phyloP scores from a whole-genome alignment of 2,329 filamentous ascomycete genomes.

The Pseudophaeomoniella oleicola region DNA sequence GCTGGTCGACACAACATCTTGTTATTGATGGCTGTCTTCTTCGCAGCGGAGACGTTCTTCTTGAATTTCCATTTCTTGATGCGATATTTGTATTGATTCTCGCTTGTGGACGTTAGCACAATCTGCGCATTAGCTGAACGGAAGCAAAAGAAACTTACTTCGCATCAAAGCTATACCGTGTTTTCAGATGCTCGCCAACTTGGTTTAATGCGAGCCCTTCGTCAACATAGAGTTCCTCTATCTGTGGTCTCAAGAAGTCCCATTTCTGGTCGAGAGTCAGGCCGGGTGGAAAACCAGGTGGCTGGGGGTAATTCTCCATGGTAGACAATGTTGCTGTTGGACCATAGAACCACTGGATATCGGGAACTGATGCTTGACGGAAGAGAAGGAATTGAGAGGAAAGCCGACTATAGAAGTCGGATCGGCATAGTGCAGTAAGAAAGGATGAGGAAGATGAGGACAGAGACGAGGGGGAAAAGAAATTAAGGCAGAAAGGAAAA shows the following conservation, averaged over 20 bases:
- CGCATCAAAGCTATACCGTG: neutral
- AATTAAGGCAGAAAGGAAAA: too few relatives aligned
- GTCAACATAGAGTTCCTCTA: slow-evolving; percentile 1
- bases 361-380: too few relatives aligned
- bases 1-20: neutral
- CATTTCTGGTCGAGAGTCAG: neutral
- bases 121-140: neutral
- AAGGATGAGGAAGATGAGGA: too few relatives aligned
- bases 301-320: neutral
- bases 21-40: neutral
- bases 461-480: too few relatives aligned
- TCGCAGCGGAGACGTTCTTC: neutral
- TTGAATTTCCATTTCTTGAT: slow-evolving; percentile 1
- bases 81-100: slow-evolving; percentile 1
- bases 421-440: too few relatives aligned
- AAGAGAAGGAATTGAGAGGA: too few relatives aligned
- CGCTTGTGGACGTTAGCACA: neutral
- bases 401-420: too few relatives aligned
- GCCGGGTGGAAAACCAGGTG: neutral
- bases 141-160: neutral
- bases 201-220: neutral
- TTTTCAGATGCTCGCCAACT: neutral
- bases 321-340: neutral
- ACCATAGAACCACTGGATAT: neutral
- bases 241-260: neutral